A percentile compares a stretch with the other conserved stretches of the same genome.
phyloP scores from a whole-genome alignment of 495 filamentous ascomycete genomes.

The Tuber borchii region DNA sequence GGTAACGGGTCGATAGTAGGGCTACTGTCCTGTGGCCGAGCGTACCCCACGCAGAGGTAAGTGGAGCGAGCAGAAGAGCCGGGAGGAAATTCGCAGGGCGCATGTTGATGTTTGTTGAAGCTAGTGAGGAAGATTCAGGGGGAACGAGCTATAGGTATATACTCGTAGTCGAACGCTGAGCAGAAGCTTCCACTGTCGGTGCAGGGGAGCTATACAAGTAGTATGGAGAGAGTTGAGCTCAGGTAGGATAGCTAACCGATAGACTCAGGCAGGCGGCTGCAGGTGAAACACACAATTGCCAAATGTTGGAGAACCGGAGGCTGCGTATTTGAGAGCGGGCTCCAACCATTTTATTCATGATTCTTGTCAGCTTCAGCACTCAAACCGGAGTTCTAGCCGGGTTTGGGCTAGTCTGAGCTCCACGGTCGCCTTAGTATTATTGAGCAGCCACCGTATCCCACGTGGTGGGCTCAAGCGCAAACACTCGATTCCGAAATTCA shows the following conservation, averaged over 20 bases:
- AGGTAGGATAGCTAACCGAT: not conserved
- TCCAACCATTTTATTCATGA: not conserved
- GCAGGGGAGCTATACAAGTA: not conserved
- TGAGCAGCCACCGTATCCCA: not conserved
- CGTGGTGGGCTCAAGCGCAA: not conserved
- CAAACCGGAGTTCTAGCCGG: not conserved
- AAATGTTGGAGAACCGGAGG: not conserved
- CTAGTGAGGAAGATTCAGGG: not conserved
- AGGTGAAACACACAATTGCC: not conserved
- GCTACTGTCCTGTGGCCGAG: slow-evolving; percentile 41
- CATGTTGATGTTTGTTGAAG: slow-evolving; percentile 12
- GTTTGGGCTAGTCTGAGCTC: not conserved
- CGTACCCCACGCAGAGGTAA: slow-evolving; percentile 35
- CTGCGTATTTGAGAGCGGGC: not conserved
- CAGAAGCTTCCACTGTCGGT: not conserved
- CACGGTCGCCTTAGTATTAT: not conserved
- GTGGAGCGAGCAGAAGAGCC: slow-evolving; percentile 14
- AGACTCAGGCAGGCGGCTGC: not conserved
- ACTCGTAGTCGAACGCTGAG: not conserved
- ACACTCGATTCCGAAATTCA: not conserved
- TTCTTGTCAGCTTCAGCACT: not conserved
- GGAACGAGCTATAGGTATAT: not conserved
- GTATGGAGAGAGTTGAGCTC: not conserved
- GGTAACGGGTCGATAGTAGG: slow-evolving; percentile 39
- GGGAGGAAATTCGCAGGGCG: slow-evolving; percentile 20